These are phyloP conservation scores for Trichophyton mentagrophytes DNA, from an alignment of 2,329 filamentous ascomycete genomes.

Conservation along the genomic window DNA sequence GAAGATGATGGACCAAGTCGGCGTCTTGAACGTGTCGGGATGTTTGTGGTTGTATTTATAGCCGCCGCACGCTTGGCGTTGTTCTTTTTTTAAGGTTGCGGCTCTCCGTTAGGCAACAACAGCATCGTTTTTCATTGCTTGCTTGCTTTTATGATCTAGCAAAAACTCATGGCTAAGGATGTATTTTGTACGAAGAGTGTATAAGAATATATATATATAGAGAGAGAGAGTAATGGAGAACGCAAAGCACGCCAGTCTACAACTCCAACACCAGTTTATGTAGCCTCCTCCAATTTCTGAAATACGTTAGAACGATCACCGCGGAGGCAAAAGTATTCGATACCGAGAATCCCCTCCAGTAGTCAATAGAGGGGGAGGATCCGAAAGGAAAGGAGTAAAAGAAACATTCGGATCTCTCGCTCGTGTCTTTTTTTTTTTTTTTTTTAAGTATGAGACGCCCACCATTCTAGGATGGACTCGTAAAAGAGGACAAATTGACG, in stretches of 20 bases:
- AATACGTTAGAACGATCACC: neutral
- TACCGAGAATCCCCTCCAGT: neutral
- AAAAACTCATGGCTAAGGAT: no score
- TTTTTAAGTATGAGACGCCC: slow-evolving; percentile 23
- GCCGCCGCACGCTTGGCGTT: neutral
- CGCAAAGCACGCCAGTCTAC: neutral
- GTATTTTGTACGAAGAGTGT: no score
- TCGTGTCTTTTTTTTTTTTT: no score
- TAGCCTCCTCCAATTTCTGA: neutral
- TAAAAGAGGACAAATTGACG: slow-evolving; percentile 93
- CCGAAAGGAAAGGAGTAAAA: neutral
- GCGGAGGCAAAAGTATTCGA: neutral
- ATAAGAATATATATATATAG: neutral
- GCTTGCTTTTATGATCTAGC: no score
- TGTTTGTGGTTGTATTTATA: neutral
- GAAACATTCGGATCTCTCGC: neutral
- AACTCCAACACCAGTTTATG: neutral
- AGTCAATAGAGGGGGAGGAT: neutral
- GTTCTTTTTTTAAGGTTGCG: neutral
- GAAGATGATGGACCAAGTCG: no score
- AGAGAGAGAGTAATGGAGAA: no score
- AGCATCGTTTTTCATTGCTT: no score
- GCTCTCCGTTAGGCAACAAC: neutral
- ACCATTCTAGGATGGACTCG: slow-evolving; percentile 85
- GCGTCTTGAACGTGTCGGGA: neutral